A percentile compares a stretch with the other conserved stretches of the same genome.
These are phyloP conservation scores for Metarhizium sp. DNA, from an alignment of 2,329 filamentous ascomycete genomes.

Conservation along the genomic window DNA sequence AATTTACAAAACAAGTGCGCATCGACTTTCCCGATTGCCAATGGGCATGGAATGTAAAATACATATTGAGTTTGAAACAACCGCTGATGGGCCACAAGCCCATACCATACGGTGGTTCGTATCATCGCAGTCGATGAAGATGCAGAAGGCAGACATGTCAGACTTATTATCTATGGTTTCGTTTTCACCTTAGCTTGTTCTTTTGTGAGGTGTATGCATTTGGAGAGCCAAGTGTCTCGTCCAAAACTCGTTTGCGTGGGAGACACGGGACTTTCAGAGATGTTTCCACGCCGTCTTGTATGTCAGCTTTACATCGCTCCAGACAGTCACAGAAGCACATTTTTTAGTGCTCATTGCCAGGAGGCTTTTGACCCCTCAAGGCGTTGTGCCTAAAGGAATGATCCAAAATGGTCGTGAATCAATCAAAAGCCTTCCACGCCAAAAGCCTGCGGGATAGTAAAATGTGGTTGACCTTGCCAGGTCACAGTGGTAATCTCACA, in stretches of 20 bases:
- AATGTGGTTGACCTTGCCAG: not conserved
- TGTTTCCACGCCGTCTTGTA: not conserved
- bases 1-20: too few relatives aligned
- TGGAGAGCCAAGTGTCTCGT: not conserved
- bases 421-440: not conserved
- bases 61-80: not conserved
- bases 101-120: not conserved
- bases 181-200: too few relatives aligned
- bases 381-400: not conserved
- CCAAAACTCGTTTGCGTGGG: not conserved
- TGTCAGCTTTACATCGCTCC: not conserved
- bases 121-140: not conserved
- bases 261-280: not conserved
- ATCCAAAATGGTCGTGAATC: not conserved
- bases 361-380: not conserved
- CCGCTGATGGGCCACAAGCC: not conserved
- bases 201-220: not conserved
- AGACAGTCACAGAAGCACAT: not conserved
- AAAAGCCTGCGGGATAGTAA: not conserved
- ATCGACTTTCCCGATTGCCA: too few relatives aligned
- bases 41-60: not conserved
- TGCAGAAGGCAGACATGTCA: not conserved
- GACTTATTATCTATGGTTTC: not conserved
- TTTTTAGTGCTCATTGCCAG: not conserved
- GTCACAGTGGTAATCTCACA: not conserved